phyloP scores from a whole-genome alignment of 2,329 filamentous ascomycete genomes.

The Diaporthe vaccinii region DNA sequence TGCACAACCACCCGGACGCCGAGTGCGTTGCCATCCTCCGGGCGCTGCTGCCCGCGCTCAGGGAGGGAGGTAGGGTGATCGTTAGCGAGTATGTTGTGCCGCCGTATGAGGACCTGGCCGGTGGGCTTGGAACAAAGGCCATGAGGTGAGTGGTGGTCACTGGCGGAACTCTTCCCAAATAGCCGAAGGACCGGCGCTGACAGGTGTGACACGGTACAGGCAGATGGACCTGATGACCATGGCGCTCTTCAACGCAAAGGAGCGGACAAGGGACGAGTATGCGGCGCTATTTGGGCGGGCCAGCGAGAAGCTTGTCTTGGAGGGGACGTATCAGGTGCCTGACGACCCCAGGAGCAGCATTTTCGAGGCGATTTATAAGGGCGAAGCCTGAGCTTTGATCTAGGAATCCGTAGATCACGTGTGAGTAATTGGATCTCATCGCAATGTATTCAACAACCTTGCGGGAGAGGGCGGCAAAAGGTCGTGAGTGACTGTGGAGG shows the following conservation, averaged over 20 bases:
- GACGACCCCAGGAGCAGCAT: slow-evolving; percentile 2
- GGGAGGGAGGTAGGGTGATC: background rate
- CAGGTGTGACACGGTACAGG: background rate
- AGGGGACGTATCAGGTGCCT: slow-evolving; percentile 9
- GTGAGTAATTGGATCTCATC: background rate
- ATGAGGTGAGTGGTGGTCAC: background rate
- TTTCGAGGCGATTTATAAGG: slow-evolving; percentile 11
- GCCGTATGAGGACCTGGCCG: background rate
- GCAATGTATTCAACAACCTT: background rate
- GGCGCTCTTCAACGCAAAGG: slow-evolving; percentile 21
- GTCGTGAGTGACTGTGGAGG: background rate
- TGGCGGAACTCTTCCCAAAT: background rate
- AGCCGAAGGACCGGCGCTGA: background rate
- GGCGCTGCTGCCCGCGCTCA: slow-evolving; percentile 36
- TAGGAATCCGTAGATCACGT: too few relatives aligned
- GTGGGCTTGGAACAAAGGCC: background rate
- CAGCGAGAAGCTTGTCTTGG: background rate
- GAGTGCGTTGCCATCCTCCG: slow-evolving; percentile 49
- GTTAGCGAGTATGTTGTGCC: slow-evolving; percentile 15
- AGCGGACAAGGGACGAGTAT: slow-evolving; percentile 13
- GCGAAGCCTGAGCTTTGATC: background rate
- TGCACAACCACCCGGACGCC: slow-evolving; percentile 60
- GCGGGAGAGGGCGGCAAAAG: background rate
- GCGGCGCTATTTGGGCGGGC: background rate
- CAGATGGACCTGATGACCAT: slow-evolving; percentile 25